Base-by-base conservation (phyloP, 1,139 yeast genomes). In the Kodamaea arcana region DNA sequence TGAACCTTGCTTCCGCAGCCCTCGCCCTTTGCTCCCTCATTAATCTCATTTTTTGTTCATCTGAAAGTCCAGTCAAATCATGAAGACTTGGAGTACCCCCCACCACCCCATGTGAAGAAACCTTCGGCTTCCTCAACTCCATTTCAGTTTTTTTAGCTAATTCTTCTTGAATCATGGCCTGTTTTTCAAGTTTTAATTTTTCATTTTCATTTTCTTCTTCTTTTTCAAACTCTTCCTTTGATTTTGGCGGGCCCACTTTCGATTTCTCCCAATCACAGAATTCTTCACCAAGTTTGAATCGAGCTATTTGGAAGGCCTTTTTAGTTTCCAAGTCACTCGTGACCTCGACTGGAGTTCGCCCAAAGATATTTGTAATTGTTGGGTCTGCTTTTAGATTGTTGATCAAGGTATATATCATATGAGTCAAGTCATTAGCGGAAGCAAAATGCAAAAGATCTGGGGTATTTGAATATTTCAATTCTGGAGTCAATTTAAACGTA, bases 11-110 rank as follows among this genome's bases (percentile, higher is more conserved):
- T 55, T 92, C 97, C 0, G 96, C 97, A 0, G 99, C 99, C 41
- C 97, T 71, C 0, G 97, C 97, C 36, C 98, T 67, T 52, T 92
- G 90, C 50, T 92, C 98, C 42, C 98, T 75, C 83, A 90, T 88
- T 22, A 92, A 60, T 50, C 80, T 74, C 72, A 72, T 70, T 50
- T 77, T 73, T 45, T 90, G 96, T 27, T 80, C 86, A 1, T 82
- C 90, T 21, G 55, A 59, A 30, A 69, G 54, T 36, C 73, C 62
- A 49, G 60, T 51, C 38, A 65, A 46, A 34, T 64, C 60, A 29
- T 48, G 44, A 33, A 29, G 37, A 35, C 36, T 34, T 12, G 44
- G 45, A 8, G 43, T 41, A 1, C 62, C 60, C 12, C 62, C 62
- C 1, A 60, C 35, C 3, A 46, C 44, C 2, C 70, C 69, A 28